phyloP scores from a whole-genome alignment of 2,329 filamentous ascomycete genomes.

The Alternaria solani region DNA sequence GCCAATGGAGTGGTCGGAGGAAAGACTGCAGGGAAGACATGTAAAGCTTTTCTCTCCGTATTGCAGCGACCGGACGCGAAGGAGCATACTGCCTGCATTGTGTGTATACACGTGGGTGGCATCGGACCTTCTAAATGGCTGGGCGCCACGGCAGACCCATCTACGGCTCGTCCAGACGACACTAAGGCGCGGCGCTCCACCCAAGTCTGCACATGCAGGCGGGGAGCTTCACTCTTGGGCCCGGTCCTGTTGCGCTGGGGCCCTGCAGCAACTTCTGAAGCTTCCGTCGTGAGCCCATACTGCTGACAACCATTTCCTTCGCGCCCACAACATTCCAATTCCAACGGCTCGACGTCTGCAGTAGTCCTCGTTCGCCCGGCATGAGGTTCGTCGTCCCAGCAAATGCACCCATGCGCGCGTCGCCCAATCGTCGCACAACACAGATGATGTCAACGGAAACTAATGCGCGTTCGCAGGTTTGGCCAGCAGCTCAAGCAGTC shows the following conservation, averaged over 20 bases:
- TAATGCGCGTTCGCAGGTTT: conserved; percentile 66
- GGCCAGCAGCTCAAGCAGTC: conserved; percentile 96
- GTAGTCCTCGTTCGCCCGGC: conserved; percentile 25
- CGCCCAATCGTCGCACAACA: conserved; percentile 26
- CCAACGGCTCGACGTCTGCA: conserved; percentile 7
- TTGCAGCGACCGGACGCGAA: conserved; percentile 16
- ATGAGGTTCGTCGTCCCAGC: conserved; percentile 28
- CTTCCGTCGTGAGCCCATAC: conserved; percentile 13
- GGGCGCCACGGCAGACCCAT: conserved; percentile 19
- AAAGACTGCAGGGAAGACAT: conserved; percentile 1
- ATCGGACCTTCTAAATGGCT: conserved; percentile 29
- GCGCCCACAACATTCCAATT: not conserved
- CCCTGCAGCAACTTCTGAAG: conserved; percentile 13
- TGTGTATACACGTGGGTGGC: conserved; percentile 28
- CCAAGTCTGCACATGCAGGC: conserved; percentile 20
- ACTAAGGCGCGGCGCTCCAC: conserved; percentile 19
- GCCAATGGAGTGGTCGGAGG: not conserved
- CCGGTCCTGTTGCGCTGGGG: conserved; percentile 9
- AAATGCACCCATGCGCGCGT: conserved; percentile 9
- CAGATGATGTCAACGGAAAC: conserved; percentile 34
- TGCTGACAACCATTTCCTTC: conserved; percentile 16
- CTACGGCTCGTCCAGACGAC: conserved; percentile 17
- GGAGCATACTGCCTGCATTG: conserved; percentile 11
- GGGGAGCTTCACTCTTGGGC: conserved; percentile 18
- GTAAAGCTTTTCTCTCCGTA: conserved; percentile 12